Percentiles rank a stretch among this genome's conserved stretches.
phyloP scores from a whole-genome alignment of 2,329 filamentous ascomycete genomes.

The Fusarium sulawesiense region DNA sequence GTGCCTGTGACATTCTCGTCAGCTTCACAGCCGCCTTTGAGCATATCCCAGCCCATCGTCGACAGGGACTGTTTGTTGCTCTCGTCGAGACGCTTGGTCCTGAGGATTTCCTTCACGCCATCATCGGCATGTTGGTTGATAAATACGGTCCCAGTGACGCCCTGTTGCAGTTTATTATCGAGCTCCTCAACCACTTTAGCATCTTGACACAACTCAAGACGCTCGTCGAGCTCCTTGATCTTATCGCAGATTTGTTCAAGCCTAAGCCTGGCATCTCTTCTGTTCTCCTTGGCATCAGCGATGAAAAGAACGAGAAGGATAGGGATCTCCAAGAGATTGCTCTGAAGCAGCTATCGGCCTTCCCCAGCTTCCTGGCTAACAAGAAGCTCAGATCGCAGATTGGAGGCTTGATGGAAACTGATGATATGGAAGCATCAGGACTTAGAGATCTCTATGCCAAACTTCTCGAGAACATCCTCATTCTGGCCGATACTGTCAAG shows the following conservation, averaged over 20 bases:
- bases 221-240: constrained; percentile 78
- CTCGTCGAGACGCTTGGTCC: constrained; percentile 87
- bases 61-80: constrained; percentile 84
- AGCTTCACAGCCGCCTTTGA: constrained; percentile 98
- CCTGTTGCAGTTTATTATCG: constrained; percentile 78
- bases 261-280: constrained; percentile 79
- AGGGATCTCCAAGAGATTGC: constrained; percentile 64
- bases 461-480: constrained; percentile 73
- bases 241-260: constrained; percentile 80
- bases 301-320: constrained; percentile 61
- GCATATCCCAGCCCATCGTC: constrained; percentile 89
- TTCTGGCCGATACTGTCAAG: constrained; percentile 74
- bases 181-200: constrained; percentile 78
- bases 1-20: constrained; percentile 88
- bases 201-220: constrained; percentile 82
- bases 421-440: constrained; percentile 74
- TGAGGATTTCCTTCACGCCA: constrained; percentile 86
- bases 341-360: constrained; percentile 65
- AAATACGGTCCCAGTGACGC: constrained; percentile 83
- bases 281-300: constrained; percentile 71
- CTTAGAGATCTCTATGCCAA: constrained; percentile 75
- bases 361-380: constrained; percentile 69
- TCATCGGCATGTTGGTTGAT: constrained; percentile 91
- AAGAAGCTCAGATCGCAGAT: constrained; percentile 68
- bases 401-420: constrained; percentile 65